Conservation (phyloP, 1,284 basidiomycete genomes). For the Dichomitus squalens region DNA sequence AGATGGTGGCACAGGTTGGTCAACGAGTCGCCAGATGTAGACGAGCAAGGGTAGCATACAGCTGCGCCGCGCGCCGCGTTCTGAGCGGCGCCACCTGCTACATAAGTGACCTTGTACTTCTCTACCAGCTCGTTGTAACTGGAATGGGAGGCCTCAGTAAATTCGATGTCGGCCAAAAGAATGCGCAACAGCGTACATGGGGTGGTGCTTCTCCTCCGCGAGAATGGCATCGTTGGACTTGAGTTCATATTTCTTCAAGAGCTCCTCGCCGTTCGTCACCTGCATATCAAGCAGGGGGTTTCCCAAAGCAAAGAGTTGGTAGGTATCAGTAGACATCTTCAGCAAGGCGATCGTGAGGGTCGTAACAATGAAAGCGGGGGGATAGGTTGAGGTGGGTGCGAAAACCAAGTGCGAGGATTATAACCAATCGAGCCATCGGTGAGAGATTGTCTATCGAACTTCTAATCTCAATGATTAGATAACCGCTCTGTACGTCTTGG, state of each 20-base stretch:
- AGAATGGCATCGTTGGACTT: conserved; percentile 98
- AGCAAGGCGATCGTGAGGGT: conserved; percentile 3
- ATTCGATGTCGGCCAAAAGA: not conserved
- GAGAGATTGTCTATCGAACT: not conserved
- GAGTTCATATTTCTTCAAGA: conserved; percentile 90
- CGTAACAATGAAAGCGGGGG: not conserved
- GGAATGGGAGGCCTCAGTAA: not conserved
- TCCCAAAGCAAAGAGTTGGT: conserved; percentile 78
- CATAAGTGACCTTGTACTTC: conserved; percentile 83
- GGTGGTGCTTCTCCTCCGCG: conserved; percentile 77
- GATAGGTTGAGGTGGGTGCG: conserved; percentile 7
- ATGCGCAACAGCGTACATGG: conserved; percentile 59
- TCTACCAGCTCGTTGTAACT: conserved; percentile 91
- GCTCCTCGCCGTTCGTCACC: conserved; percentile 79
- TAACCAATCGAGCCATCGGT: conserved; percentile 2
- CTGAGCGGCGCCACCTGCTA: conserved; percentile 97
- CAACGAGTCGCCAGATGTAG: not conserved
- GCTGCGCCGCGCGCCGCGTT: conserved; percentile 96
- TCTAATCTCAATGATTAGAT: not conserved
- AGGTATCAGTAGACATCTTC: conserved; percentile 33
- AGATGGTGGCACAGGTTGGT: not conserved
- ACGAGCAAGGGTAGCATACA: conserved; percentile 53
- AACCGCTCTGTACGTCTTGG: not conserved
- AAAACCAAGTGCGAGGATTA: conserved; percentile 2
- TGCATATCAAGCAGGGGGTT: conserved; percentile 93